A percentile compares a stretch with the other conserved stretches of the same genome.
Evolutionary conservation across 2,329 filamentous ascomycete species (phyloP).

Genomic region (Arthrobotrys sinensis): DNA sequence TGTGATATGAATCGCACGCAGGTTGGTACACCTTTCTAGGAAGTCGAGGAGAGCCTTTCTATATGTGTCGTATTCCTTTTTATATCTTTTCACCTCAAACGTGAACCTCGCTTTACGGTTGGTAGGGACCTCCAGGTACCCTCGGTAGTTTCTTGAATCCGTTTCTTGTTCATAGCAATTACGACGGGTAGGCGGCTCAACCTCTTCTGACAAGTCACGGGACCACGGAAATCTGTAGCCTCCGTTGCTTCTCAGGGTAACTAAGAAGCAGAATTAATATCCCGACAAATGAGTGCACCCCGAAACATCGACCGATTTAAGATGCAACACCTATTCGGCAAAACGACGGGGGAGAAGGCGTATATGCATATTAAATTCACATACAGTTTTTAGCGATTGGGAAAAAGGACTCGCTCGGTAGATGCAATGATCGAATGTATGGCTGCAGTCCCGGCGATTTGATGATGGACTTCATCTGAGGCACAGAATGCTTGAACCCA

Average conservation of each 20-base stretch:
- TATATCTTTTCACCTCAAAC: neutral
- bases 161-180: constrained; percentile 25
- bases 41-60: neutral
- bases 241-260: neutral
- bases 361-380: neutral
- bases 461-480: constrained; percentile 12
- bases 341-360: neutral
- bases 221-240: constrained; percentile 8
- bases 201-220: neutral
- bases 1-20: constrained; percentile 8
- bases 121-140: constrained; percentile 9
- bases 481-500: constrained; percentile 3
- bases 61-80: constrained; percentile 14
- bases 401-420: constrained; percentile 9
- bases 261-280: neutral
- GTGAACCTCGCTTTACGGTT: neutral
- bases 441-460: neutral
- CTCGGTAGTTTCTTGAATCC: neutral
- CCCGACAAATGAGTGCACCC: too few relatives aligned
- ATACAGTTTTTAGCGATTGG: constrained; percentile 20
- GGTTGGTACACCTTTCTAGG: neutral
- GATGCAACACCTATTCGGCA: too few relatives aligned
- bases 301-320: too few relatives aligned
- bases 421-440: constrained; percentile 4
- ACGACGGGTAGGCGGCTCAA: neutral